phyloP scores from a whole-genome alignment of 2,329 filamentous ascomycete species.

The Colletotrichum sp. region DNA sequence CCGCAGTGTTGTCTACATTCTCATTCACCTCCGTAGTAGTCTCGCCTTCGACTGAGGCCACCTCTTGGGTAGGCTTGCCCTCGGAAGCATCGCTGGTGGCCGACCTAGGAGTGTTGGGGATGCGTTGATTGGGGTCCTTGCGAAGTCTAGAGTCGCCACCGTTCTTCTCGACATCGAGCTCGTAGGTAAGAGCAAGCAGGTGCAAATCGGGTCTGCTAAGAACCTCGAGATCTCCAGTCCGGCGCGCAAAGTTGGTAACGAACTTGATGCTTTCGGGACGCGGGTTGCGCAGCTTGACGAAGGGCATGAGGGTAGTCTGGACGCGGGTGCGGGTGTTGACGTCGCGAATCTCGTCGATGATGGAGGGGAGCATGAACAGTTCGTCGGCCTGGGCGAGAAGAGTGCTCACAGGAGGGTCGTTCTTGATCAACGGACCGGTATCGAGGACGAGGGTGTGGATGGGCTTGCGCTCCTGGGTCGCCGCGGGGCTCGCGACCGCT shows the following conservation, averaged over 20 bases:
- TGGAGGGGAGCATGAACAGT: constrained; percentile 82
- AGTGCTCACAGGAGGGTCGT: constrained; percentile 83
- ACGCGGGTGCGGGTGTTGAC: constrained; percentile 79
- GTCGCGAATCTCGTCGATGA: constrained; percentile 89
- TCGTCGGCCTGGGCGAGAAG: constrained; percentile 78
- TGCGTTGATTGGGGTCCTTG: constrained; percentile 78
- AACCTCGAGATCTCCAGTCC: constrained; percentile 87
- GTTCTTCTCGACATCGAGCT: constrained; percentile 90
- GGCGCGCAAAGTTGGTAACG: constrained; percentile 82
- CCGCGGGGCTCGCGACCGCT: constrained; percentile 9
- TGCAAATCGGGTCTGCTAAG: constrained; percentile 89
- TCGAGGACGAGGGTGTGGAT: constrained; percentile 88
- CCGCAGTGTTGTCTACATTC: neutral
- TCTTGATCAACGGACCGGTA: constrained; percentile 91
- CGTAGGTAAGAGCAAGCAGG: constrained; percentile 88
- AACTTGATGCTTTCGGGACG: constrained; percentile 77
- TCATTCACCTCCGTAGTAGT: constrained; percentile 2
- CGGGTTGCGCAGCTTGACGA: constrained; percentile 78
- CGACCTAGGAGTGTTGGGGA: constrained; percentile 69
- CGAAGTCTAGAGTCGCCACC: constrained; percentile 87
- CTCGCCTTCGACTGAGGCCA: constrained; percentile 24
- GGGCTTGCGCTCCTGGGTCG: constrained; percentile 53
- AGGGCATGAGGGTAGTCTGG: constrained; percentile 84
- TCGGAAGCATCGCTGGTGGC: constrained; percentile 40
- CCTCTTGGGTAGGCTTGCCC: neutral